Percentiles rank a stretch among this genome's conserved stretches.
These are phyloP conservation scores for Platanthera guangdongensis DNA, from an alignment of 106 monocot genomes.

Conservation along the genomic window DNA sequence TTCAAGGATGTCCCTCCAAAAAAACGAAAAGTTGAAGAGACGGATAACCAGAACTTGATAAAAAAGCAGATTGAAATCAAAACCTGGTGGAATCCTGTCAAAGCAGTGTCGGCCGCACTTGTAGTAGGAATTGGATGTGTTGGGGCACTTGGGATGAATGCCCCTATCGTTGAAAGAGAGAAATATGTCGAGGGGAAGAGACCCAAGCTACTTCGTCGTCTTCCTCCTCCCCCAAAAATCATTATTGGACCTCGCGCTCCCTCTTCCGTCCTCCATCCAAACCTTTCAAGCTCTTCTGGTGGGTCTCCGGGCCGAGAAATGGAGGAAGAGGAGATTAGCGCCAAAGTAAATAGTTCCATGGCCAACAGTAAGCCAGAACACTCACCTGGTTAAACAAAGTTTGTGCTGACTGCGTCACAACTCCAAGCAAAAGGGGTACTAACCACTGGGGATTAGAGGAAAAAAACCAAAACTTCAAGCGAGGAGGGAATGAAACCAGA, in stretches of 20 bases:
- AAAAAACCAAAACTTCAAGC: too few relatives aligned
- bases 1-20: too few relatives aligned
- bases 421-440: too few relatives aligned
- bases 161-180: constrained; percentile 6
- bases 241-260: neutral
- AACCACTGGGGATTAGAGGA: too few relatives aligned
- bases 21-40: too few relatives aligned
- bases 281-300: neutral
- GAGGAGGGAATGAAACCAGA: too few relatives aligned
- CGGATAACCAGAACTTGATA: too few relatives aligned
- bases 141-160: constrained; percentile 1
- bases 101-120: too few relatives aligned
- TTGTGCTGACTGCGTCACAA: too few relatives aligned
- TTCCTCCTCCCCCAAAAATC: neutral
- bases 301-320: neutral
- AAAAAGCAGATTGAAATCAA: too few relatives aligned
- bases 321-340: neutral
- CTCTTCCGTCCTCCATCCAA: constrained; percentile 2
- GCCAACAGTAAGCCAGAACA: neutral
- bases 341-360: neutral
- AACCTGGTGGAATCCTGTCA: too few relatives aligned
- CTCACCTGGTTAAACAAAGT: too few relatives aligned
- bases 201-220: neutral
- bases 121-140: neutral
- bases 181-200: constrained; percentile 5